phyloP scores from a whole-genome alignment of 2,329 filamentous ascomycete genomes.

The Sclerotinia minor region DNA sequence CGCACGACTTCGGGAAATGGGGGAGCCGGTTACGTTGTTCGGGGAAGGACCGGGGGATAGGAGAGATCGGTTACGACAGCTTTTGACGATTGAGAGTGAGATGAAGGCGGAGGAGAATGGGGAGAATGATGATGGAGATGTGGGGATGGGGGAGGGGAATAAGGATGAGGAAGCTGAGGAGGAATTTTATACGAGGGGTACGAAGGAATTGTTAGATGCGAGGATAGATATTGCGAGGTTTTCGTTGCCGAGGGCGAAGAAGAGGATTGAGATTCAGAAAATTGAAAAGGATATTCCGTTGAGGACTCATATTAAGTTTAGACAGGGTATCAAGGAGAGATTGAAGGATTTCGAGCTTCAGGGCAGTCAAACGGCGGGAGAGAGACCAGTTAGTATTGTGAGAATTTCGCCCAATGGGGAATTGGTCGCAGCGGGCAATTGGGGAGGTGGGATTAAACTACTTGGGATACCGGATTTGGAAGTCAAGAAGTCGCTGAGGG shows the following conservation, averaged over 20 bases:
- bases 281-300: conserved; percentile 80
- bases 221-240: conserved; percentile 78
- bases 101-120: conserved; percentile 52
- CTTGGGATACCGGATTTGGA: conserved; percentile 80
- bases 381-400: conserved; percentile 87
- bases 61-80: conserved; percentile 79
- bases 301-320: conserved; percentile 87
- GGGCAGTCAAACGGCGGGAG: conserved; percentile 88
- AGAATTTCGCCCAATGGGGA: conserved; percentile 85
- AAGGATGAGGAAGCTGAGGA: conserved; percentile 75
- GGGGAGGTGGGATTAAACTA: conserved; percentile 85
- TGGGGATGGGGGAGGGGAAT: conserved; percentile 54
- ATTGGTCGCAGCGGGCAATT: conserved; percentile 85
- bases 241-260: conserved; percentile 79
- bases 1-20: conserved; percentile 75
- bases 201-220: conserved; percentile 70
- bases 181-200: conserved; percentile 91
- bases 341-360: conserved; percentile 84
- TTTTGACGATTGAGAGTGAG: conserved; percentile 74
- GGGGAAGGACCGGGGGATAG: conserved; percentile 85
- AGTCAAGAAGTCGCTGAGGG: conserved; percentile 72
- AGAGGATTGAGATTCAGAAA: conserved; percentile 74
- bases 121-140: conserved; percentile 65
- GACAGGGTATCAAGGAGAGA: conserved; percentile 83
- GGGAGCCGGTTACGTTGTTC: conserved; percentile 93